Evolutionary conservation across 2,329 filamentous ascomycete species (phyloP), one percentile per base, ranked within the genome.

Genomic region (Aspergillus unguis): DNA sequence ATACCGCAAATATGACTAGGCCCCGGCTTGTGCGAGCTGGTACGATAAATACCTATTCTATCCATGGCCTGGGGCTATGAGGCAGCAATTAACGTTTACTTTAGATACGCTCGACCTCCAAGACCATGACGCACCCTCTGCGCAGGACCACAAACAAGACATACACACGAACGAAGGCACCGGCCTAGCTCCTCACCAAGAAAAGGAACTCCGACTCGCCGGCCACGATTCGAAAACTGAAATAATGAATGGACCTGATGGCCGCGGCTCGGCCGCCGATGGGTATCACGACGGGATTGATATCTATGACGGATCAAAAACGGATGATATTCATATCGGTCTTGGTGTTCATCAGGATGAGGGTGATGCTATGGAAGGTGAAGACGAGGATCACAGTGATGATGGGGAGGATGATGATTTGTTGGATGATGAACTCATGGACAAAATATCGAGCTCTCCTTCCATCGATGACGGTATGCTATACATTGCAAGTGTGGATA

Each of bases 391-490:
- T 49, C 70, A 77, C 59, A 84, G 84, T 44, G 85, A 86, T 44
- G 85, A 86, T 63, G 83, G 89, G 57, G 75, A 74, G 28, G 80
- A 83, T 32, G 80, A 83, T 55, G 87, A 88, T 62, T 82, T 88
- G 64, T 76, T 91, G 70, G 91, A 95, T 67, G 85, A 96, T 73
- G 92, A 97, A 72, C 85, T 96, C 85, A 90, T 95, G 88, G 94
- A 97, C 77, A 94, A 94, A 74, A 96, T 99, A 61, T 97, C 92
- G 65, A 97, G 92, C 74, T 97, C 92, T 65, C 94, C 94, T 69
- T 97, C 92, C 64, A 99, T 99, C 74, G 91, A 95, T 80, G 92
- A 97, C 87, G 92, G 92, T 99, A 44, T 48, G 59, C 55, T 44
- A 26, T 43, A 6, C 45, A 10, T 40, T 17, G n/a, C 8, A 11